A percentile compares a stretch with the other conserved stretches of the same genome.
These are phyloP conservation scores for Microbotryum intermedium DNA, from an alignment of 1,284 basidiomycete species.

Conservation along the genomic window DNA sequence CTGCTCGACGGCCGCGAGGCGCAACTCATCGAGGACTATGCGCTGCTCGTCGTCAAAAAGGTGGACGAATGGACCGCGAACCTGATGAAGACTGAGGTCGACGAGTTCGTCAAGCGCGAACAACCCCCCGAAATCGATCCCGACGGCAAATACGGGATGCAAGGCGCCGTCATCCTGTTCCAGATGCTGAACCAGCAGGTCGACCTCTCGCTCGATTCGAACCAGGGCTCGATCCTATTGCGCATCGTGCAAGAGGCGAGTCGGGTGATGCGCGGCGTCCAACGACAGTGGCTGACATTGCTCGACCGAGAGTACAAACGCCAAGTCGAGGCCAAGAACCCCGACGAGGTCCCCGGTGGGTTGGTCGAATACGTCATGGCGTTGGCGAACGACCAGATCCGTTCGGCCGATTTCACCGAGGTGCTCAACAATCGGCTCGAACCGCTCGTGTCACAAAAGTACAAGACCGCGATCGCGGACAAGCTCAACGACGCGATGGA, in stretches of 20 bases:
- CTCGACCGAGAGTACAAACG: conserved; percentile 81
- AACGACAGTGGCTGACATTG: conserved; percentile 77
- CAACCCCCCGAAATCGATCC: conserved; percentile 80
- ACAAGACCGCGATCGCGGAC: conserved; percentile 71
- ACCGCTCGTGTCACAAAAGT: conserved; percentile 86
- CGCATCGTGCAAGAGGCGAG: conserved; percentile 82
- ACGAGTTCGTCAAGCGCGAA: conserved; percentile 71
- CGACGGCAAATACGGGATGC: conserved; percentile 82
- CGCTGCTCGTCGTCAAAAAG: conserved; percentile 84
- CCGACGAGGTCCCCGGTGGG: conserved; percentile 68
- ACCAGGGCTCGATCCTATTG: conserved; percentile 85
- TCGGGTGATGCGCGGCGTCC: conserved; percentile 81
- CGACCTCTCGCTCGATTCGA: conserved; percentile 89
- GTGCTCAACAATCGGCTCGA: conserved; percentile 76
- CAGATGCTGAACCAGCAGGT: conserved; percentile 91
- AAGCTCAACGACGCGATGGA: conserved; percentile 92
- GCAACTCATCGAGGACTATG: conserved; percentile 88
- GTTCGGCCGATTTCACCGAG: conserved; percentile 89
- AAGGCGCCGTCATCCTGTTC: conserved; percentile 90
- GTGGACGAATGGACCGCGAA: conserved; percentile 96
- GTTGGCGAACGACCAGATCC: conserved; percentile 97
- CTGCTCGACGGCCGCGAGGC: conserved; percentile 90
- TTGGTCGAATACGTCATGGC: conserved; percentile 95
- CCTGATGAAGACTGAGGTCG: conserved; percentile 82
- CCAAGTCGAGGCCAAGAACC: conserved; percentile 56